Evolutionary conservation across 2,329 filamentous ascomycete species (phyloP), one percentile per base, ranked within the genome.

Genomic region (Septoria linicola): DNA sequence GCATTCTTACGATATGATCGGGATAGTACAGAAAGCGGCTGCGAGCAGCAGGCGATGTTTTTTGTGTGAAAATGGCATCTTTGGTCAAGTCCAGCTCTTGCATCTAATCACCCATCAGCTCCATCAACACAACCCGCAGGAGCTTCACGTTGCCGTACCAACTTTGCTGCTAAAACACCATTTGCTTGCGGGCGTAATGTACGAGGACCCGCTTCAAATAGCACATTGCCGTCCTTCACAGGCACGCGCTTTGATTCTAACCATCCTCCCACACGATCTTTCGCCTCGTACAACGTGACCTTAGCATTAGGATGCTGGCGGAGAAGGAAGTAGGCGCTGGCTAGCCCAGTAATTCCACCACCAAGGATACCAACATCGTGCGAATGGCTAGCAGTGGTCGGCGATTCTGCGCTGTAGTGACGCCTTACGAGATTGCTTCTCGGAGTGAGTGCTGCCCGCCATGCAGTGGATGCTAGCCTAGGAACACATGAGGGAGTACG

Each of bases 11-110:
- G 23, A 93, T 79, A 63, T 84, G 88, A 67, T 96, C 87, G 1
- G 88, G 88, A 64, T 95, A 95, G 77, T 93, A 96, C 53, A 97
- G 76, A 70, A 85, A 96, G 55, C 90, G 86, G 65, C 85, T 85
- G 48, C 68, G 69, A 8, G 82, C 75, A 46, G 77, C 76, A 45
- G 78, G 72, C 4, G 79, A 76, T 23, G 66, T 67, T 35, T 72
- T 79, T 3, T 69, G 70, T 39, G 76, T 83, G 62, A 73, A 73
- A 44, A 83, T 68, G 25, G 89, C 66, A 51, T 85, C 73, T 47
- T 81, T 68, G 40, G 73, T 60, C 32, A 89, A 65, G 17, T 74
- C 75, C 30, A 89, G 70, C 30, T 80, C 76, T 54, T 76, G 68
- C 48, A 87, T 70, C 84, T 87, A 62, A 57, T 64, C 50, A 16